phyloP scores from a whole-genome alignment of 257 asterid species.

The Oldenlandia corymbosa region DNA sequence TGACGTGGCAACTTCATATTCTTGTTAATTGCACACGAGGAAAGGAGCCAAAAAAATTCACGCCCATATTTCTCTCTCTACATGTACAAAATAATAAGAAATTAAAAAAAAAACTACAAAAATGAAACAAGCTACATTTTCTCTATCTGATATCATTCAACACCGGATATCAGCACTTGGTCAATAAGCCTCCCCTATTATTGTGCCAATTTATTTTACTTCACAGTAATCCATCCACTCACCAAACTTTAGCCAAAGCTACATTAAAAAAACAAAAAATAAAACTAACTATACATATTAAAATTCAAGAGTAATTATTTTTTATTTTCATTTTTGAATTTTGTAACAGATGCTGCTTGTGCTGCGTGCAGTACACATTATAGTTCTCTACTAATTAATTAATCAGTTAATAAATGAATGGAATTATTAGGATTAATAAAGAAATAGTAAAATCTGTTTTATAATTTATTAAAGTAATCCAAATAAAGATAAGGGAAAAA shows the following conservation, averaged over 20 bases:
- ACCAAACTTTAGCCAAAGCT: slow-evolving; percentile 7
- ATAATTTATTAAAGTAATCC: not conserved
- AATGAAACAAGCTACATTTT: slow-evolving; percentile 1
- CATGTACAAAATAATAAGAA: too few species aligned
- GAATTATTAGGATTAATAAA: not conserved
- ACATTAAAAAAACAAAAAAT: slow-evolving; percentile 1
- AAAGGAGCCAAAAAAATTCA: too few species aligned
- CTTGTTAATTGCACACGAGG: slow-evolving; percentile 15
- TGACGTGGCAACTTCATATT: slow-evolving; percentile 22
- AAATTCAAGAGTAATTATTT: too few species aligned
- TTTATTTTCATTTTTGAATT: too few species aligned
- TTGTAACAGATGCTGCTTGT: not conserved
- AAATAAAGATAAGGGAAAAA: not conserved
- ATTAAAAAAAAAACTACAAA: not conserved
- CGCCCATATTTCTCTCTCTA: not conserved
- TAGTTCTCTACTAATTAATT: not conserved
- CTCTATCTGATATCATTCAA: slow-evolving; percentile 1
- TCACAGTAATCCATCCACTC: slow-evolving; percentile 3
- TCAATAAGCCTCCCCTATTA: slow-evolving; percentile 21
- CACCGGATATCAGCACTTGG: slow-evolving; percentile 10
- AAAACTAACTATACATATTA: not conserved
- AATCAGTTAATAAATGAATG: not conserved
- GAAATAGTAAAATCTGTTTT: too few species aligned
- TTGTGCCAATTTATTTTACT: slow-evolving; percentile 16
- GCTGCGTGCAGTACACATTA: not conserved